Evolutionary conservation across 768 basidiomycete genomes (phyloP), one percentile per base, ranked within the genome.

Genomic region (Coprinopsis strossmayeri): DNA sequence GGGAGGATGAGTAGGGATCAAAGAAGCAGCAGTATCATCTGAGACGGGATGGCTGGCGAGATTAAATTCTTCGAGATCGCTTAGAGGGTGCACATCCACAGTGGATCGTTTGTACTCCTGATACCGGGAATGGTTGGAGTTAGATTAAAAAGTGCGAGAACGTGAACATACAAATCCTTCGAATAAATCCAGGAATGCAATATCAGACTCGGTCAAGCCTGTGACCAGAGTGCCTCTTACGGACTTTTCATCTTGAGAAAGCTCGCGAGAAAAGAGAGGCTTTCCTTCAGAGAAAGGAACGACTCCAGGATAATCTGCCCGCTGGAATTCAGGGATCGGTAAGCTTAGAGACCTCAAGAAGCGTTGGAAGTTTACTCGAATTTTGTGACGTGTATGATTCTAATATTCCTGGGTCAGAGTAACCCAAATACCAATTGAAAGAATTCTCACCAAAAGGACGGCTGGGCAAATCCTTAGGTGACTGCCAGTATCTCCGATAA

Each of bases 221-320:
- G 62, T 65, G 2, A 96, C 89, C 28, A 94, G 59, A 3, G 84
- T 84, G 12, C 94, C 94, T 38, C 84, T 76, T 0, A 95, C 91
- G 15, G 71, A 78, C 39, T 70, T 72, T 42, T 92, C 87, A 43
- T 88, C 83, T 1, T 54, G 61, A 1, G 61, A 58, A 17, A 89
- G 67, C 24, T 44, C 41, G 5, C 69, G 59, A n/a, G 40, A 20
- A 32, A 84, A 72, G 10, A 89, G 61, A 5, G 49, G 54, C 30
- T 66, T 59, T 37, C 80, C 78, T 49, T 69, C 65, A 3, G 68
- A 63, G 45, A 76, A 77, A 0, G 87, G 79, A 7, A 94, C 60
- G 20, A 96, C 73, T 0, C 83, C 94, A 0, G 94, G 94, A 59
- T 95, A 97, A 60, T 92, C 91, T 37, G 72, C 82, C 34, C 57